These are phyloP conservation scores for Collybia sordida DNA, from an alignment of 768 basidiomycete species.

Conservation along the genomic window DNA sequence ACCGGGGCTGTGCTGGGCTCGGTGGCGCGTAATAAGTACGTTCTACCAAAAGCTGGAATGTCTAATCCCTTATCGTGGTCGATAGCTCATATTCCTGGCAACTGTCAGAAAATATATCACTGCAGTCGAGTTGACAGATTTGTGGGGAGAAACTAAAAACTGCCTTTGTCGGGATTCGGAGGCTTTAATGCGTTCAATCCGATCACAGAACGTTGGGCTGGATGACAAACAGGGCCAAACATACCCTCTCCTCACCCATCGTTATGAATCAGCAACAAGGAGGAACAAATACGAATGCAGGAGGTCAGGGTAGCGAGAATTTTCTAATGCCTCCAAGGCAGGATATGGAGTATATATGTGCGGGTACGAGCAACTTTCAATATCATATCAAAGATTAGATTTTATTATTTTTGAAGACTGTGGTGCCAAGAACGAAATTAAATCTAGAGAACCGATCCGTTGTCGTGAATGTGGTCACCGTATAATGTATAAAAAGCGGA, in stretches of 20 bases:
- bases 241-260: constrained; percentile 15
- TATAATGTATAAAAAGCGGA: constrained; percentile 98
- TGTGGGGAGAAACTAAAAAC: background rate
- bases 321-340: constrained; percentile 41
- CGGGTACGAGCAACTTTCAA: constrained; percentile 48
- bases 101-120: too few species aligned
- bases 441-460: constrained; percentile 88
- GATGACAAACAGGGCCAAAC: constrained; percentile 15
- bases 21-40: background rate
- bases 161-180: background rate
- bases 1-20: constrained; percentile 6
- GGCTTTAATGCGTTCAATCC: background rate
- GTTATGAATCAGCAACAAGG: constrained; percentile 27
- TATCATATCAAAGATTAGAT: background rate
- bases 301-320: constrained; percentile 18
- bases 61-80: too few species aligned
- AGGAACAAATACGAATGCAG: constrained; percentile 14
- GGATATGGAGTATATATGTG: constrained; percentile 87
- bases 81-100: too few species aligned
- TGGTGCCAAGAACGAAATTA: constrained; percentile 89
- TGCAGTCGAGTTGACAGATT: constrained; percentile 1
- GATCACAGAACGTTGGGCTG: too few species aligned
- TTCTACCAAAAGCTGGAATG: too few species aligned
- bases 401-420: constrained; percentile 59
- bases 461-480: constrained; percentile 97